These are phyloP conservation scores for Colletotrichum ledebouriae DNA, from an alignment of 2,329 filamentous ascomycete genomes.

Conservation along the genomic window DNA sequence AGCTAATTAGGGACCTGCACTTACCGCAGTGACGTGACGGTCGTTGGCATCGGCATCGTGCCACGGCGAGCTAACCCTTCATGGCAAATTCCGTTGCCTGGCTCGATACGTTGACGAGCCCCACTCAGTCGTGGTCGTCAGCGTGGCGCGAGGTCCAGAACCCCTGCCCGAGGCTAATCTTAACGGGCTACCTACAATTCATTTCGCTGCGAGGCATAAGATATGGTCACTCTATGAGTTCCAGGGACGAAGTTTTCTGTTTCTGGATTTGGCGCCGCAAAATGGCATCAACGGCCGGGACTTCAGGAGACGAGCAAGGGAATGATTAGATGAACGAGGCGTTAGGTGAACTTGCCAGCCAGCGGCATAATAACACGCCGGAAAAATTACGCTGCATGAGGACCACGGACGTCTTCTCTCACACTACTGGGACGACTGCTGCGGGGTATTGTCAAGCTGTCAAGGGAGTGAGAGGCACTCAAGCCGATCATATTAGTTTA, in stretches of 20 bases:
- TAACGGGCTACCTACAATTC: slow-evolving; percentile 21
- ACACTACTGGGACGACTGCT: not conserved
- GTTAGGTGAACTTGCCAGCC: not conserved
- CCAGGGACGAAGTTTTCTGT: slow-evolving; percentile 4
- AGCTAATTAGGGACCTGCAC: not conserved
- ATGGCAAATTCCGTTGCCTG: slow-evolving; percentile 14
- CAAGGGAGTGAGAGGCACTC: slow-evolving; percentile 6
- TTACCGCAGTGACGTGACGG: slow-evolving; percentile 10
- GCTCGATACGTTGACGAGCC: slow-evolving; percentile 23
- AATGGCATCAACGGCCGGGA: no score
- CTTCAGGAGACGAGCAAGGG: no score
- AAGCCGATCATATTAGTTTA: slow-evolving; percentile 32
- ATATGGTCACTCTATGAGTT: slow-evolving; percentile 1
- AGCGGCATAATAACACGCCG: not conserved
- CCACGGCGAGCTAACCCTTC: slow-evolving; percentile 8
- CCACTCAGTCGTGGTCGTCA: slow-evolving; percentile 12
- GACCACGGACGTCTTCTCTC: not conserved
- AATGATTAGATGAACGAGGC: slow-evolving; percentile 15
- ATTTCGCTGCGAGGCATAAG: slow-evolving; percentile 19
- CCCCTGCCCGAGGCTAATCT: slow-evolving; percentile 29
- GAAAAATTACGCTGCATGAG: not conserved
- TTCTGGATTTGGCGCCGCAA: no score
- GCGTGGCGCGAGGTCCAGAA: slow-evolving; percentile 28
- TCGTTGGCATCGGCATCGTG: not conserved
- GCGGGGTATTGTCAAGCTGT: not conserved